Evolutionary conservation across 2,329 filamentous ascomycete species (phyloP).

Genomic region (Aspergillus novoparasiticus): DNA sequence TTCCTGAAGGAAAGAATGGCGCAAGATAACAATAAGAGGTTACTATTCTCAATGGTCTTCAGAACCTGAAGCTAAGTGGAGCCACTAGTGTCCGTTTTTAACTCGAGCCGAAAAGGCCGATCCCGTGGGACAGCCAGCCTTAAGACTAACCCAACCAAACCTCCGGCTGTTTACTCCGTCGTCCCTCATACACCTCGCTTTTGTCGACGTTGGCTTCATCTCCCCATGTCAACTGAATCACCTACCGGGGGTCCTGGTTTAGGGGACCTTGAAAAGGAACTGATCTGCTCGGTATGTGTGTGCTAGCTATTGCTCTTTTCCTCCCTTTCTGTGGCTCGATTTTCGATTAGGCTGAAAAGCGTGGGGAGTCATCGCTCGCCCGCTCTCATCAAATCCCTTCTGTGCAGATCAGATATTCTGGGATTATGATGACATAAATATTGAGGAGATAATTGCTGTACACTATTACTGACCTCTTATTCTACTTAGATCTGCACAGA

Average conservation of each 20-base stretch:
- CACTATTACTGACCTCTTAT: slow-evolving; percentile 4
- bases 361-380: background rate
- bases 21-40: background rate
- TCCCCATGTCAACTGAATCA: slow-evolving; percentile 23
- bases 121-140: slow-evolving; percentile 1
- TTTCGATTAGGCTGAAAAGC: slow-evolving; percentile 1
- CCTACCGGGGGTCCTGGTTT: slow-evolving; percentile 37
- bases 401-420: background rate
- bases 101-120: background rate
- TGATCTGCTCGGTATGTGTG: slow-evolving; percentile 84
- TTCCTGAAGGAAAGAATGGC: background rate
- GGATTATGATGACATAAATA: background rate
- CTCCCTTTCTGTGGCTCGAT: background rate
- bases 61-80: background rate
- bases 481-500: slow-evolving; percentile 85
- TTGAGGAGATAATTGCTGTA: background rate
- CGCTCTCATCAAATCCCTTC: background rate
- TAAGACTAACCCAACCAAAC: background rate
- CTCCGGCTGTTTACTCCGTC: slow-evolving; percentile 2
- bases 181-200: background rate
- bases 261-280: slow-evolving; percentile 83
- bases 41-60: background rate
- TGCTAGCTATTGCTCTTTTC: slow-evolving; percentile 14
- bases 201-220: background rate
- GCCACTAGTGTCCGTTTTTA: background rate